Base-by-base conservation (phyloP, 768 basidiomycete genomes). In the Trametes coccinea region DNA sequence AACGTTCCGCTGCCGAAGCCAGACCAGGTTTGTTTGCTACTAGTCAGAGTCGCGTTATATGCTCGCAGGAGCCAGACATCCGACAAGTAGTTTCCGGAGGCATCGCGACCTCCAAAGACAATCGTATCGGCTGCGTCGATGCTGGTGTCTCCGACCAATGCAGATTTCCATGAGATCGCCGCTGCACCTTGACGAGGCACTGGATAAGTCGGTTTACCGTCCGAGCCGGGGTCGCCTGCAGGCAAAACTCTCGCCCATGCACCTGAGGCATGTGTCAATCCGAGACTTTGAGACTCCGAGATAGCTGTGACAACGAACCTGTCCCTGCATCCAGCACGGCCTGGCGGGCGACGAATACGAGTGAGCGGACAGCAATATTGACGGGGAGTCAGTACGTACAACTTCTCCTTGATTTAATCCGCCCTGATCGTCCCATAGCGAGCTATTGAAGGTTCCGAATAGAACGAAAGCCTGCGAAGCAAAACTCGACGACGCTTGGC, bases 51-150 rank as follows among this genome's bases (percentile, higher is more conserved):
- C n/a, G 79, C 87, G 62, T 80, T 79, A 72, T 92, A 93, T 4
- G 89, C 82, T 55, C 92, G 79, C 62, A 93, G 78, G 7, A 93
- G 71, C 92, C 92, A 93, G 10, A 93, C 69, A 58, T 93, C 92
- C 43, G 84, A 81, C 3, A 92, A 77, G 69, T 89, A 86, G 29
- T 77, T 82, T 13, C 91, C 91, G 57, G 76, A 71, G 46, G 78
- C 76, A 70, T 91, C 89, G 66, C 82, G 81, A 43, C 92, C 92
- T 37, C 92, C 92, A 64, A 91, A 93, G 9, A 93, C 83, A 47
- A 93, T 80, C 16, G 84, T 88, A 69, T 93, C 92, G 29, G 89
- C 78, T 17, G 81, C 82, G 17, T 67, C 67, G 27, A 67, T 70
- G 27, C 82, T 78, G 41, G 79, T 73, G 6, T 66, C 64, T 7